Evolutionary conservation across 2,329 filamentous ascomycete species (phyloP).

Genomic region (Penicillium sp.): DNA sequence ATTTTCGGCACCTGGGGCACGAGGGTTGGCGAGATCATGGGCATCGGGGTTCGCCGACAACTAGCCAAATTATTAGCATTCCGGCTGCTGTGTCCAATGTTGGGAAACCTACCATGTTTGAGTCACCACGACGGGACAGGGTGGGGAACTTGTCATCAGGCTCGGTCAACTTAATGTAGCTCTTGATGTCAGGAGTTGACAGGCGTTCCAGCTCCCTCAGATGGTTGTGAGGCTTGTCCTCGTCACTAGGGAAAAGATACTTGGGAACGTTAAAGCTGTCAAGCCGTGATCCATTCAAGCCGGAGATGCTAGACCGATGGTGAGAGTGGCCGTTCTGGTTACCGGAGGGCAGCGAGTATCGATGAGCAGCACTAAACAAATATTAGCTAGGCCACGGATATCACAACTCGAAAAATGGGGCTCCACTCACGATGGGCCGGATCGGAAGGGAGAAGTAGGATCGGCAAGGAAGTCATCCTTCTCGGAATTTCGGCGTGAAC

Average conservation of each 20-base stretch:
- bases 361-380: slow-evolving; percentile 60
- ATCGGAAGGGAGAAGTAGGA: slow-evolving; percentile 61
- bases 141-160: slow-evolving; percentile 87
- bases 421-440: slow-evolving; percentile 74
- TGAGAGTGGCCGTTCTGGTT: slow-evolving; percentile 33
- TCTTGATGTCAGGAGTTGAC: slow-evolving; percentile 65
- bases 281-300: slow-evolving; percentile 51
- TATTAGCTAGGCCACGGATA: slow-evolving; percentile 6
- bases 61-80: slow-evolving; percentile 54
- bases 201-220: slow-evolving; percentile 50
- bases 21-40: slow-evolving; percentile 73
- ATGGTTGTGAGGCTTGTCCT: slow-evolving; percentile 52
- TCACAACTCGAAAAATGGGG: not conserved
- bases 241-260: slow-evolving; percentile 84
- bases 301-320: slow-evolving; percentile 33
- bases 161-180: slow-evolving; percentile 68
- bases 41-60: slow-evolving; percentile 78
- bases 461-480: slow-evolving; percentile 78
- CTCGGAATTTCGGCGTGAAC: slow-evolving; percentile 83
- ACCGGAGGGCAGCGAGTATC: slow-evolving; percentile 88
- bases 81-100: not conserved
- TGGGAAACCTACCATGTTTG: slow-evolving; percentile 53
- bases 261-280: slow-evolving; percentile 83
- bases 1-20: slow-evolving; percentile 64
- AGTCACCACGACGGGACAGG: slow-evolving; percentile 49